Base-by-base conservation (phyloP, 2,329 filamentous ascomycete genomes). In the Colletotrichum trifolii region DNA sequence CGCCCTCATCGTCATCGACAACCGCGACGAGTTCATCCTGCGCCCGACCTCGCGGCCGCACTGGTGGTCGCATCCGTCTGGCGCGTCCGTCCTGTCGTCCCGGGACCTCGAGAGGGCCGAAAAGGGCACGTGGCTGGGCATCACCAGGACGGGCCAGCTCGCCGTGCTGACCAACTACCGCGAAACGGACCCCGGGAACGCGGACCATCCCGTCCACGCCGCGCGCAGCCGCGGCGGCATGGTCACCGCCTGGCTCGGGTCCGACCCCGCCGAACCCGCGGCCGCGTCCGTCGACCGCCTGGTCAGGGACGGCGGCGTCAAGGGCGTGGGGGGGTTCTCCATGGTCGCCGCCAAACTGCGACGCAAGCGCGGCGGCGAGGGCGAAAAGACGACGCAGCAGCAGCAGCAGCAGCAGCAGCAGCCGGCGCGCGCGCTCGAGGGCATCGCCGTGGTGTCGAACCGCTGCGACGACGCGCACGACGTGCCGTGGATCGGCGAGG, bases 1-100 rank as follows among this genome's bases (percentile, higher is more conserved):
- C 77, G 85, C 90, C 34, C 83, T 94, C 66, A 91, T 95, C 71
- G 79, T 92, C 66, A 82, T 94, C 73, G 88, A 94, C 78, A 95
- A 95, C 76, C 87, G 92, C 71, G 92, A 95, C 80, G 91, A 90
- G 74, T 90, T 86, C 77, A 86, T 90, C 68, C 81, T 89, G 12
- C 83, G 88, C 35, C 88, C 88, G 4, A 90, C 88, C 2, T 88
- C 85, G 56, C 81, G 85, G 64, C 87, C 87, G 7, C 83, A 89
- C 74, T 90, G 87, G 87, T 90, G 87, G 87, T 82, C 75, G 47
- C 82, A 82, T 65, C 72, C 74, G 43, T 78, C 80, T 38, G 79
- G 80, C 12, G 67, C 75, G 46, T 69, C 81, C 62, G 79, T 90
- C 55, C 82, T 90, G 36, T 89, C 87, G 6, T 81, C 87, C 17